Base-by-base conservation (phyloP, 140 eudicot genomes). In the Flaveria floridana region DNA sequence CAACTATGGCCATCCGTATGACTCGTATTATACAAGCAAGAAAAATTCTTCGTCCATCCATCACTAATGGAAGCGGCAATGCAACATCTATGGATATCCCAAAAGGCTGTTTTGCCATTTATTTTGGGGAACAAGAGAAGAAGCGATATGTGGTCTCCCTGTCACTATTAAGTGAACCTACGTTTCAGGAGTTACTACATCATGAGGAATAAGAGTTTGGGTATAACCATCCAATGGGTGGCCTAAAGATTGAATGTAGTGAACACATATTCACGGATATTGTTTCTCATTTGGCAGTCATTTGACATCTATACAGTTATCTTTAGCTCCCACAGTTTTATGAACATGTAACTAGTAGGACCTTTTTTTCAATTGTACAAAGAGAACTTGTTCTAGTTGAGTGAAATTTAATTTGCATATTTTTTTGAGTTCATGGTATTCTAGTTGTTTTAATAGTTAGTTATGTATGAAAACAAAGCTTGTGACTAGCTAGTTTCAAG, bases 151-250 rank as follows among this genome's bases (percentile, higher is more conserved):
- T 83, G 48, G 53, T 79, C 25, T 78, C 82, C 19, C 14, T 70
- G 19, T 58, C 79, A 25, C 66, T 67, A 42, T 73, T 77, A 72
- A 73, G 30, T 16, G 57, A 80, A 37, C 76, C 83, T 37, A 21
- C 50, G 19, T 74, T 82, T 51, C 79, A 69, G 30, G 75, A 75
- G 11, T 61, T 78, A 56, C 20, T 84, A 37, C 7, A 19, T 13
- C 81, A 65, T 20, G 79, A 81, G 3, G 81, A 73, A 65, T 72
- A 81, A 55, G 86, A 81, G 58, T 81, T 55, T 21, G 80, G 84
- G 0, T 81, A 44, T 70, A 74, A 69, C 71, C 85, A 76, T 76
- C 85, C 81, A 25, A 80, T 68, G 82, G 85, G 85, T 41, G 85
- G 84, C 62, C 73, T 84, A 25, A 81, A 77, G 13, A 78, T 84